These are phyloP conservation scores for Jimgerdemannia flammicorona DNA, from an alignment of 192 early-diverging fungal species.

Conservation along the genomic window DNA sequence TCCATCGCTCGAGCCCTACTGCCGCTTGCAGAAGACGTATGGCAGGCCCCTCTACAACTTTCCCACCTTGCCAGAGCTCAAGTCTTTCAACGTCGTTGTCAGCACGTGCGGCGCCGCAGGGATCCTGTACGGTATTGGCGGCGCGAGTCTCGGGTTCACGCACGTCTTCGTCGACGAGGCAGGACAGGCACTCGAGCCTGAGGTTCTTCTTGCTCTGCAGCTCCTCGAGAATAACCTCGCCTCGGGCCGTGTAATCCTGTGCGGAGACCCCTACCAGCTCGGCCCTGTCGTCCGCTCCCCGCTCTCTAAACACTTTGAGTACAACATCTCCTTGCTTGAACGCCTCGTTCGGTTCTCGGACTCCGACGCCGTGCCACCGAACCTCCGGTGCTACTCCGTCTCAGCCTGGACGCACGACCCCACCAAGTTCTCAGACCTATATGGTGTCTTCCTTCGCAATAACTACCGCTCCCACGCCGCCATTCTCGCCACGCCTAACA, in stretches of 20 bases:
- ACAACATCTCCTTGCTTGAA: slow-evolving; percentile 35
- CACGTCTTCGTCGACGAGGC: slow-evolving; percentile 57
- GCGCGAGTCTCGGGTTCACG: slow-evolving; percentile 36
- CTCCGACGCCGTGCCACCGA: slow-evolving; percentile 41
- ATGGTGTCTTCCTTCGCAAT: slow-evolving; percentile 39
- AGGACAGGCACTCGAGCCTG: slow-evolving; percentile 53
- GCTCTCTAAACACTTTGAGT: slow-evolving; percentile 19
- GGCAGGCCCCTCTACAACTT: slow-evolving; percentile 31
- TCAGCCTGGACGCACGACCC: slow-evolving; percentile 15
- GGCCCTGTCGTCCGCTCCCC: slow-evolving; percentile 39
- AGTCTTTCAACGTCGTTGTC: slow-evolving; percentile 42
- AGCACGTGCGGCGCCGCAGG: slow-evolving; percentile 46
- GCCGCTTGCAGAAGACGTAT: too few relatives aligned
- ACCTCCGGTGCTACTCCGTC: slow-evolving; percentile 21
- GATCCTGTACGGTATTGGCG: slow-evolving; percentile 38
- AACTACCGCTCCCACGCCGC: slow-evolving; percentile 49
- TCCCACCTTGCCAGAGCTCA: slow-evolving; percentile 33
- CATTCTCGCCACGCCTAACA: slow-evolving; percentile 48
- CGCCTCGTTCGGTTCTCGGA: slow-evolving; percentile 33
- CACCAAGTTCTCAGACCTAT: slow-evolving; percentile 20
- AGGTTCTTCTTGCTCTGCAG: slow-evolving; percentile 41
- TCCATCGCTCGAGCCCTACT: slow-evolving; percentile 14
- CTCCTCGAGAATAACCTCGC: slow-evolving; percentile 30
- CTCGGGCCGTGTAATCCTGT: slow-evolving; percentile 41
- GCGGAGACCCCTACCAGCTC: slow-evolving; percentile 52